Conservation (phyloP, 306 rosid species). For the Hippophae rhamnoides region DNA sequence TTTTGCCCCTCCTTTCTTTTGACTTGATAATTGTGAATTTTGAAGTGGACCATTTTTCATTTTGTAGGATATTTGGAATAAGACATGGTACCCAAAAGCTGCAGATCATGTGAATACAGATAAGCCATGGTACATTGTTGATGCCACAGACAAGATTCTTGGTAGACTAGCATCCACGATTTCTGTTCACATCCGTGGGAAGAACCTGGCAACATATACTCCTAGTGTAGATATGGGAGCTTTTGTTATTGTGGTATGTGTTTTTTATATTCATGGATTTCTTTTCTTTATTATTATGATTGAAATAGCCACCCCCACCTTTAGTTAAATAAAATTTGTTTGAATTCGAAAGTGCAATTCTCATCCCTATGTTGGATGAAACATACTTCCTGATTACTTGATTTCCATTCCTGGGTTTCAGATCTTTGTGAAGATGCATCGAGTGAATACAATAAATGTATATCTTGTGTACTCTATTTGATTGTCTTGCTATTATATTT, state of each 20-base stretch:
- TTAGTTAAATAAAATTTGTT: slow-evolving; percentile 3
- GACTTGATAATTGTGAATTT: slow-evolving; percentile 1
- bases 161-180: slow-evolving; percentile 93
- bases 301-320: background rate
- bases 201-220: slow-evolving; percentile 65
- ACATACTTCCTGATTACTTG: slow-evolving; percentile 1
- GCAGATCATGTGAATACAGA: slow-evolving; percentile 83
- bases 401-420: slow-evolving; percentile 6
- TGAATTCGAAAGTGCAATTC: background rate
- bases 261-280: slow-evolving; percentile 3
- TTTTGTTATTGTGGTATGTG: slow-evolving; percentile 87
- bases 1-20: background rate
- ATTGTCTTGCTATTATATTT: background rate
- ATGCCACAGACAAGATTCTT: slow-evolving; percentile 80
- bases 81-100: slow-evolving; percentile 92
- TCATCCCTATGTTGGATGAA: background rate
- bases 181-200: slow-evolving; percentile 77
- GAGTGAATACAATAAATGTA: background rate
- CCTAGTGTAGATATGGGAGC: slow-evolving; percentile 99
- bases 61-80: slow-evolving; percentile 89
- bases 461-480: background rate
- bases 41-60: background rate
- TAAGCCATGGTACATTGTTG: slow-evolving; percentile 83
- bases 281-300: slow-evolving; percentile 4
- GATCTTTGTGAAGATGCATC: slow-evolving; percentile 9